Conservation (phyloP, 441 rosid genomes). For the Gossypium davidsonii region DNA sequence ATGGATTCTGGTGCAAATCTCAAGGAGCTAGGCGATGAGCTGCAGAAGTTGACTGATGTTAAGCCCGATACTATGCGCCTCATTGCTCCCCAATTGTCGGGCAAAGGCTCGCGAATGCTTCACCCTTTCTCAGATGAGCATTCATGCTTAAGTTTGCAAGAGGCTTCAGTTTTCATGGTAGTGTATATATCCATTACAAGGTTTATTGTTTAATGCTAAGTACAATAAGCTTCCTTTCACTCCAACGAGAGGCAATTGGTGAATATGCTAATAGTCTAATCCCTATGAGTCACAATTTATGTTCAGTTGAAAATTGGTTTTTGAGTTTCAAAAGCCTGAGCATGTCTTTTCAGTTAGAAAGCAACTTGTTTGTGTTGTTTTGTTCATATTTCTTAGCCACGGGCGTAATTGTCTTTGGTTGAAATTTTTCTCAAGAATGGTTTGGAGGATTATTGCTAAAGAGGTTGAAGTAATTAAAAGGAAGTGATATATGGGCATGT, state of each 20-base stretch:
- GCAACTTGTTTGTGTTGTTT: background rate
- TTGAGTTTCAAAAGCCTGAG: background rate
- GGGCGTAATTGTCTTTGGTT: background rate
- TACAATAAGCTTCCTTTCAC: background rate
- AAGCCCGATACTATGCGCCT: conserved; percentile 71
- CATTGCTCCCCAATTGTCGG: conserved; percentile 49
- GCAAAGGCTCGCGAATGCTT: conserved; percentile 62
- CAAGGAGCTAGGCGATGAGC: conserved; percentile 63
- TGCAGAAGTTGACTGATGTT: conserved; percentile 60
- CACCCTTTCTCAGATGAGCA: conserved; percentile 65
- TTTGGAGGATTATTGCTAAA: background rate
- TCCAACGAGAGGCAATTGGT: background rate
- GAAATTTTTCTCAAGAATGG: background rate
- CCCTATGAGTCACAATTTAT: background rate
- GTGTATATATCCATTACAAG: background rate
- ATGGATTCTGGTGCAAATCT: conserved; percentile 48
- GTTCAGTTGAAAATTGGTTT: background rate
- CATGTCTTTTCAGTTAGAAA: background rate
- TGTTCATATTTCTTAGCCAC: background rate
- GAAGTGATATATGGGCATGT: background rate
- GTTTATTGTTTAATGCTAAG: background rate
- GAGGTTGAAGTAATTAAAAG: background rate
- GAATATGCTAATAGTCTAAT: background rate
- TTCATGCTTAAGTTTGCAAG: conserved; percentile 47
- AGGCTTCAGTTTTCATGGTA: conserved; percentile 55